Evolutionary conservation across 1,139 yeast species (phyloP), one percentile per base, ranked within the genome.

Genomic region (Hemisphaericaspora lyxosophila): DNA sequence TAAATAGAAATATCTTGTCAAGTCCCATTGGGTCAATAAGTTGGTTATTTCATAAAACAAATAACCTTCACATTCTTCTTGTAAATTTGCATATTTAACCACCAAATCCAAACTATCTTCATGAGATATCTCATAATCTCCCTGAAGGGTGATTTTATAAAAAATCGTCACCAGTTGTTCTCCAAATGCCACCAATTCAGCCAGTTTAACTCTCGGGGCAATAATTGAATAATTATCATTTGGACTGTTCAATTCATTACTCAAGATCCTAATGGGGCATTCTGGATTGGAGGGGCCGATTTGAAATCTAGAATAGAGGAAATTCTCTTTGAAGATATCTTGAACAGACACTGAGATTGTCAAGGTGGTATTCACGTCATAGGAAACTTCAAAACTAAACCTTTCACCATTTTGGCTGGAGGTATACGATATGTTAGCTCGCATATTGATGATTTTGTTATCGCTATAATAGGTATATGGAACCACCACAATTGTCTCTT

Each of bases 101-200:
- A 45, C 53, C 32, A 81, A 55, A 7, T 62, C 61, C 34, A 81
- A 60, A 4, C 59, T 52, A 35, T 74, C 78, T 6, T 64, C 53
- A 2, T 55, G 39, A 11, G 48, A 46, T 9, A 64, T 46, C 6
- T 35, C 34, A 27, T 56, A 54, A 5, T 41, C 45, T 2, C 40
- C 34, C 1, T 51, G 45, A 0, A 69, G 63, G 1, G 42, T 57
- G 17, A 85, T 70, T 36, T 73, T 70, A 55, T 75, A 86, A 43
- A 83, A 79, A 34, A 73, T 74, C 1, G 80, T 72, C 0, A 80
- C 78, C 0, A 89, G 85, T 41, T 85, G 89, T n/a, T 82, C 88
- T 4, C 77, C 76, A 52, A 75, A 78, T 0, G 87, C 81, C 25
- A 82, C 62, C 15, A 78, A 53, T n/a, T 57, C 38, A 4, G 35